Base-by-base conservation (phyloP, 805 yeast genomes). In the Komagataella populi region DNA sequence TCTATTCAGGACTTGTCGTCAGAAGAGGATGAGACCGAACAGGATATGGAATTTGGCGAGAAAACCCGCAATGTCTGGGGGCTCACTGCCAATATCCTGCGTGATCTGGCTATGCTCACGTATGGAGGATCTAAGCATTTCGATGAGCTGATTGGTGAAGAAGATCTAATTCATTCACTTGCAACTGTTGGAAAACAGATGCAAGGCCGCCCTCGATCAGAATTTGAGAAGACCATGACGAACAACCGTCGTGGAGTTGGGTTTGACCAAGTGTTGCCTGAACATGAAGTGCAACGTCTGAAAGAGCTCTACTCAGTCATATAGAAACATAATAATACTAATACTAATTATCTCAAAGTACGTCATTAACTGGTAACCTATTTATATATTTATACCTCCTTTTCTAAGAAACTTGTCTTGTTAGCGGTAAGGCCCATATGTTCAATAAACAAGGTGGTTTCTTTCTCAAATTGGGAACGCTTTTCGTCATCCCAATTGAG, bases 31-130 rank as follows among this genome's bases (percentile, higher is more conserved):
- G 71, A 64, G 47, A 54, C 68, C 24, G 60, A 60, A 53, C 62
- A 59, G 44, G 64, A 63, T 56, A 66, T 63, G 48, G 66, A 68
- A 62, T 74, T 56, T 60, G 78, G 62, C 39, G 63, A 61, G 18
- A 70, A 73, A 51, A 73, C 81, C 44, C 78, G 84, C 59, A 85
- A 84, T 59, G 81, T 86, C 4, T 85, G 93, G 95, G 95, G 95
- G 0, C 66, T 85, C 44, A 85, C 93, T 0, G 91, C 90, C 2
- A 84, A 83, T 60, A 84, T 85, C 7, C 61, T 85, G n/a, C 85
- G 78, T 58, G 91, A 85, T 60, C 59, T 85, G 24, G 82, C 88
- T 1, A 73, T 72, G 52, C 70, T 84, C 7, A 68, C 76, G 3
- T 76, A 78, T 59, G 55, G 77, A 57, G 69, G 69, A 45, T 54